A percentile compares a stretch with the other conserved stretches of the same genome.
These are phyloP conservation scores for Pseudogymnoascus verrucosus DNA, from an alignment of 2,329 filamentous ascomycete genomes.

Conservation along the genomic window DNA sequence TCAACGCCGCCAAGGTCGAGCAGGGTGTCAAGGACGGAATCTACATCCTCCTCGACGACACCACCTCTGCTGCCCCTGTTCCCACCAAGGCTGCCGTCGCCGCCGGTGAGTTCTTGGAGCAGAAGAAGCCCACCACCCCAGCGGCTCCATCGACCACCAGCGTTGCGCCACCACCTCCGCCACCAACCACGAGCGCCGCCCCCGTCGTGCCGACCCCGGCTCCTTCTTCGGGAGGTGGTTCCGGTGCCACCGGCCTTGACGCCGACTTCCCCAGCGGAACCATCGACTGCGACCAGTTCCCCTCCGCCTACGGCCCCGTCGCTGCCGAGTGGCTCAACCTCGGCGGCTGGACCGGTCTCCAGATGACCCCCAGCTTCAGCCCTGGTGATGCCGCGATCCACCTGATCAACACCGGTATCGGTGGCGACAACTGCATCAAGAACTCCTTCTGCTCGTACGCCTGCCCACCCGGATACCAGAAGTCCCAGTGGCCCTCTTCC, in stretches of 20 bases:
- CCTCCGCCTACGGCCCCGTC: conserved; percentile 72
- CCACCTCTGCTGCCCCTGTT: conserved; percentile 39
- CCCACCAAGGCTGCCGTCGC: conserved; percentile 25
- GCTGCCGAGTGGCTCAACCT: conserved; percentile 59
- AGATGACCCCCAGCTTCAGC: conserved; percentile 50
- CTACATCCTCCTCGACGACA: conserved; percentile 58
- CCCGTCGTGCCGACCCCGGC: conserved; percentile 28
- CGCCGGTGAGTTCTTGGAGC: conserved; percentile 16
- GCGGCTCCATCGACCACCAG: conserved; percentile 17
- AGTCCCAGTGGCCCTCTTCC: conserved; percentile 75
- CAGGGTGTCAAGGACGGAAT: conserved; percentile 63
- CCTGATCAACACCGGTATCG: conserved; percentile 56
- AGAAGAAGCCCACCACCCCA: conserved; percentile 17
- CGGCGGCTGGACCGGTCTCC: conserved; percentile 73
- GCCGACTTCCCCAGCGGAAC: conserved; percentile 67
- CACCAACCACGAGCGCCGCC: conserved; percentile 31
- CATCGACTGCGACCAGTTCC: conserved; percentile 65
- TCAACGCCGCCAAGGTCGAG: conserved; percentile 59
- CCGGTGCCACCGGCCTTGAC: conserved; percentile 45
- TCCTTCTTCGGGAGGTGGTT: conserved; percentile 14
- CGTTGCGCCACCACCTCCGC: conserved; percentile 2
- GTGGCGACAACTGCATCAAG: conserved; percentile 50
- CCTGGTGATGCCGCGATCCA: conserved; percentile 46
- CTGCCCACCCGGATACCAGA: conserved; percentile 85
- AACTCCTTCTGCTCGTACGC: conserved; percentile 83